phyloP scores from a whole-genome alignment of 2,329 filamentous ascomycete genomes.

The Monosporascus ibericus region DNA sequence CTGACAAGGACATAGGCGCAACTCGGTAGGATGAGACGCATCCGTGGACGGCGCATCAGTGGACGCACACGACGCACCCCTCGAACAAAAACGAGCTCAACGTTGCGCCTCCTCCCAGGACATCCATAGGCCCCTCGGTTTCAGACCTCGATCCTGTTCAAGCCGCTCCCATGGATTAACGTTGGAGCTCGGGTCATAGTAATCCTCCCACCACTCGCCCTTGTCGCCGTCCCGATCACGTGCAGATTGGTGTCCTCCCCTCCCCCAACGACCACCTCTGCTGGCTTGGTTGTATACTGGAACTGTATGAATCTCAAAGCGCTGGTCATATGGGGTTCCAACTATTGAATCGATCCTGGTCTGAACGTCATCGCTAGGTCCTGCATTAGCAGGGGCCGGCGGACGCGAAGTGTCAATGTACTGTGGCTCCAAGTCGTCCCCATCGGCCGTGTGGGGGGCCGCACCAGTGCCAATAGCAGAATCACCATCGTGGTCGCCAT shows the following conservation, averaged over 20 bases:
- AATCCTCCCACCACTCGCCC: slow-evolving; percentile 56
- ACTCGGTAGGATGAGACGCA: neutral
- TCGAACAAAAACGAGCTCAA: neutral
- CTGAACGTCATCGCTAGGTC: slow-evolving; percentile 12
- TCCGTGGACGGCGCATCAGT: neutral
- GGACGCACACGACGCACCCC: neutral
- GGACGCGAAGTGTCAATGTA: slow-evolving; percentile 28
- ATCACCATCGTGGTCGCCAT: slow-evolving; percentile 26
- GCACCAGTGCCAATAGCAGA: slow-evolving; percentile 1
- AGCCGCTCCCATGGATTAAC: slow-evolving; percentile 65
- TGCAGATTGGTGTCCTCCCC: slow-evolving; percentile 11
- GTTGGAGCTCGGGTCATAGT: slow-evolving; percentile 64
- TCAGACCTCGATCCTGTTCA: slow-evolving; percentile 41
- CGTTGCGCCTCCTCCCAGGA: slow-evolving; percentile 23
- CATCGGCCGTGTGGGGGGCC: slow-evolving; percentile 1
- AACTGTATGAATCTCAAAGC: slow-evolving; percentile 2
- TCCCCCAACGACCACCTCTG: slow-evolving; percentile 7
- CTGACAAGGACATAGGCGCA: neutral
- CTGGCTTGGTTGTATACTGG: neutral
- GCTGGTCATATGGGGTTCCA: slow-evolving; percentile 6
- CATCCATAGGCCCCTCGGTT: slow-evolving; percentile 41
- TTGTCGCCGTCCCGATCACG: slow-evolving; percentile 26
- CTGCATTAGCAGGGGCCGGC: slow-evolving; percentile 10
- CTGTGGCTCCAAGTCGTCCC: slow-evolving; percentile 19
- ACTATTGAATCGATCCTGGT: slow-evolving; percentile 22